phyloP scores from a whole-genome alignment of 148 eudicot species.

The Pouteria glomerata region DNA sequence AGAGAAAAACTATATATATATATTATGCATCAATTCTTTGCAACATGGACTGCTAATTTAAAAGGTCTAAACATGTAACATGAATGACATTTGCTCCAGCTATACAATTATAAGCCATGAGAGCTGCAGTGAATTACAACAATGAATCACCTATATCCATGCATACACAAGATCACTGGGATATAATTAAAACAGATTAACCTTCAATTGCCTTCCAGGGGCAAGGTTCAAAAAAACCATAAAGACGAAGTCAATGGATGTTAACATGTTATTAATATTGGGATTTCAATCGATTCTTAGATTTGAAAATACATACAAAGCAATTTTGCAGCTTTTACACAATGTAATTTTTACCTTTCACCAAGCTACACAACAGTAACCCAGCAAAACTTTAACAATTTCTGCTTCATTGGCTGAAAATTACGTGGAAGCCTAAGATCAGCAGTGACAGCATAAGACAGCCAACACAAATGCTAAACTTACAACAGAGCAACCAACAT shows the following conservation, averaged over 20 bases:
- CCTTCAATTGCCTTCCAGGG: not conserved
- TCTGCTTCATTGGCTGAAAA: constrained; percentile 41
- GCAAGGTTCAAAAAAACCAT: constrained; percentile 6
- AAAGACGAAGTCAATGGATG: constrained; percentile 21
- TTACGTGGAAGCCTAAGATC: constrained; percentile 20
- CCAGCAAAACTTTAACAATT: constrained; percentile 45
- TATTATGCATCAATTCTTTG: not conserved
- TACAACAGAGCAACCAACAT: constrained; percentile 39
- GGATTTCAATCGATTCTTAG: constrained; percentile 22
- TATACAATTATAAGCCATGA: not conserved
- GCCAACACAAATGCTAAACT: constrained; percentile 40
- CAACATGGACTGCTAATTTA: not conserved
- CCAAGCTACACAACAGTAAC: constrained; percentile 52
- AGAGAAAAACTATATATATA: not conserved
- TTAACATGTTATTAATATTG: constrained; percentile 40
- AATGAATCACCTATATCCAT: not conserved
- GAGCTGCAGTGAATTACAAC: not conserved
- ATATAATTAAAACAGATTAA: constrained; percentile 10
- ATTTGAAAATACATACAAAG: constrained; percentile 37
- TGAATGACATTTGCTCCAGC: not conserved
- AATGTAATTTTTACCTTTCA: constrained; percentile 38
- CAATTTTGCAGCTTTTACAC: constrained; percentile 46
- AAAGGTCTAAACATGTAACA: not conserved
- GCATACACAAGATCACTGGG: not conserved
- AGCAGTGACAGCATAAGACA: constrained; percentile 29